phyloP scores from a whole-genome alignment of 164 flowering plant species.

The Saururus chinensis region DNA sequence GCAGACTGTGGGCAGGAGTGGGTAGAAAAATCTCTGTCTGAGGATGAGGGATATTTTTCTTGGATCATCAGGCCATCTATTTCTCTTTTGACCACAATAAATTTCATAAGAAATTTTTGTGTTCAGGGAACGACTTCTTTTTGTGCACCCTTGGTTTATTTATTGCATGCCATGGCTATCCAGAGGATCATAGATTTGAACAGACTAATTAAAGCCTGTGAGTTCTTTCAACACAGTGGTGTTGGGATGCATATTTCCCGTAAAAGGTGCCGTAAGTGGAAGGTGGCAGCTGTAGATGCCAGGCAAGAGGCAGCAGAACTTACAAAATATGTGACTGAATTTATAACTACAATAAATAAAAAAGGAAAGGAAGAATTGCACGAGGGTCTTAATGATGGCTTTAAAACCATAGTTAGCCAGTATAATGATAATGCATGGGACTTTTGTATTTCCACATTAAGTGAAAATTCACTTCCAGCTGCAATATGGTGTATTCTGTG shows the following conservation, averaged over 20 bases:
- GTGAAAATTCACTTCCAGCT: conserved; percentile 35
- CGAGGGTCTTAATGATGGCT: conserved; percentile 5
- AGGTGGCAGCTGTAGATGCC: conserved; percentile 17
- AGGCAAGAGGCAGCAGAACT: conserved; percentile 58
- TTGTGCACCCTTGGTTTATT: conserved; percentile 41
- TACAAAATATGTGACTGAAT: conserved; percentile 36
- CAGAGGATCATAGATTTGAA: conserved; percentile 84
- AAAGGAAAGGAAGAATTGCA: conserved; percentile 9
- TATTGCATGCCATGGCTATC: conserved; percentile 53
- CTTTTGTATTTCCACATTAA: conserved; percentile 35
- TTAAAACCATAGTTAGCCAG: not conserved
- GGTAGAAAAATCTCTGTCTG: conserved; percentile 36
- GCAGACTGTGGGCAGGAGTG: conserved; percentile 52
- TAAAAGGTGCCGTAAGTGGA: conserved; percentile 31
- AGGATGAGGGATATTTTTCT: conserved; percentile 57
- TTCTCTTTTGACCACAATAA: conserved; percentile 36
- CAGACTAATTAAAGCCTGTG: conserved; percentile 43
- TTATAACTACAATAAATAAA: conserved; percentile 19
- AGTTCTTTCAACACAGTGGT: conserved; percentile 36
- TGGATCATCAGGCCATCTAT: conserved; percentile 56
- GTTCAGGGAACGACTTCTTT: conserved; percentile 17
- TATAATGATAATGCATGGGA: conserved; percentile 31
- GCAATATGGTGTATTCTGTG: conserved; percentile 79
- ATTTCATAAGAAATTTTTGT: conserved; percentile 31
- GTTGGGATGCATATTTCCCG: conserved; percentile 11